phyloP scores from a whole-genome alignment of 2,329 filamentous ascomycete genomes.

The Teratosphaeriaceae sp. region DNA sequence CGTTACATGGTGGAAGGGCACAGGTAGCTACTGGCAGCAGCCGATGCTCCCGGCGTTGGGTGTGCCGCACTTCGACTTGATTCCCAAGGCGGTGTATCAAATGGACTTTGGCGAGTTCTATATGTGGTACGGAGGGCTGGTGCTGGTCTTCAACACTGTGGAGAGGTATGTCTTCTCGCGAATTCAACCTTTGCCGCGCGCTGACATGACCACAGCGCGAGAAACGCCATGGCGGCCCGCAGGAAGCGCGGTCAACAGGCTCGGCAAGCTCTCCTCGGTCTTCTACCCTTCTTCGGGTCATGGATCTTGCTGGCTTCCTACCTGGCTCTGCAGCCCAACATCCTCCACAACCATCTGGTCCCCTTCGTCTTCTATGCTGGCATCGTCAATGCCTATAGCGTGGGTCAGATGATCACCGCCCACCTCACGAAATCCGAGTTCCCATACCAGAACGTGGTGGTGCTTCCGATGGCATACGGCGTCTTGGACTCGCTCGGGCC shows the following conservation, averaged over 20 bases:
- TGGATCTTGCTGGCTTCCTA: conserved; percentile 76
- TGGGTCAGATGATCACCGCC: conserved; percentile 91
- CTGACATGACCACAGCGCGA: conserved; percentile 44
- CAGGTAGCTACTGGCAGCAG: conserved; percentile 88
- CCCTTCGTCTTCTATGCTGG: conserved; percentile 87
- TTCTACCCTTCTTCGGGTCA: conserved; percentile 70
- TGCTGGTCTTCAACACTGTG: conserved; percentile 79
- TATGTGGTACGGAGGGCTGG: conserved; percentile 73
- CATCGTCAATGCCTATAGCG: conserved; percentile 87
- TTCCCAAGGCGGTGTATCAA: conserved; percentile 67
- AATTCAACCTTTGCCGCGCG: background rate
- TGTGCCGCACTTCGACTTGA: conserved; percentile 53
- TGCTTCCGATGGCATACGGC: conserved; percentile 68
- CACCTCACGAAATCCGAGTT: conserved; percentile 84
- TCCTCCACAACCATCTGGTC: conserved; percentile 75
- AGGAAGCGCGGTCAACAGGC: conserved; percentile 65
- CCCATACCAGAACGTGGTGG: conserved; percentile 83
- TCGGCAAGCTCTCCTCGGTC: conserved; percentile 69
- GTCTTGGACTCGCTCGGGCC: conserved; percentile 78
- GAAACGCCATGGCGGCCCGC: conserved; percentile 78
- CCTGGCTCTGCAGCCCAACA: conserved; percentile 75
- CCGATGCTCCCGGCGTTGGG: conserved; percentile 67
- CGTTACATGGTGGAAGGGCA: conserved; percentile 76
- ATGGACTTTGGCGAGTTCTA: conserved; percentile 90
- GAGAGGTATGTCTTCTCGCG: conserved; percentile 49